A percentile compares a stretch with the other conserved stretches of the same genome.
These are phyloP conservation scores for Neurospora tetraspora DNA, from an alignment of 495 filamentous ascomycete genomes.

Conservation along the genomic window DNA sequence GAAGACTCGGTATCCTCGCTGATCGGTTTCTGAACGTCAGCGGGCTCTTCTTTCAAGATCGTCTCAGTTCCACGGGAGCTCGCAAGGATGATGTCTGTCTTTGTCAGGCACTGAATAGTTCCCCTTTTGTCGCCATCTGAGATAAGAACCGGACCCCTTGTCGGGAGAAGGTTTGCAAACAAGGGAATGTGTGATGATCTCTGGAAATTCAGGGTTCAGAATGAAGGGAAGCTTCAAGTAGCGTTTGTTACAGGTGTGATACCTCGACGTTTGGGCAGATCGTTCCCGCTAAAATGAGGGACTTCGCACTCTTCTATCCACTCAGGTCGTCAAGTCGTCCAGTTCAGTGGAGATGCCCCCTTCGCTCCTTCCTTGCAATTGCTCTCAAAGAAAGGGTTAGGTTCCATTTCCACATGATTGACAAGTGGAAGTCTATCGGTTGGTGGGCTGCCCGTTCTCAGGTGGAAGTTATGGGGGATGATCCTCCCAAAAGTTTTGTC, in stretches of 20 bases:
- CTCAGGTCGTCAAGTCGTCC: not conserved
- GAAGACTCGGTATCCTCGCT: not conserved
- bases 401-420: not conserved
- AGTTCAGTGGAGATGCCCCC: not conserved
- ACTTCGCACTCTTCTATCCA: not conserved
- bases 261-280: not conserved
- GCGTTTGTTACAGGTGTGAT: not conserved
- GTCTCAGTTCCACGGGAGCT: not conserved
- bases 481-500: not conserved
- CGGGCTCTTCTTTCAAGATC: not conserved
- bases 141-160: not conserved
- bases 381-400: not conserved
- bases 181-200: not conserved
- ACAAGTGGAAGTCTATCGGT: not conserved
- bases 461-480: not conserved
- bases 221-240: not conserved
- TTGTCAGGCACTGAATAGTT: not conserved
- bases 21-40: not conserved
- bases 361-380: not conserved
- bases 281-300: not conserved
- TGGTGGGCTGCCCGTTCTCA: not conserved
- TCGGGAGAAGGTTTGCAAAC: not conserved
- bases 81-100: not conserved
- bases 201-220: not conserved
- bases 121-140: not conserved